These are phyloP conservation scores for Oryza australiensis DNA, from an alignment of 176 grass and related monocot species.

Conservation along the genomic window DNA sequence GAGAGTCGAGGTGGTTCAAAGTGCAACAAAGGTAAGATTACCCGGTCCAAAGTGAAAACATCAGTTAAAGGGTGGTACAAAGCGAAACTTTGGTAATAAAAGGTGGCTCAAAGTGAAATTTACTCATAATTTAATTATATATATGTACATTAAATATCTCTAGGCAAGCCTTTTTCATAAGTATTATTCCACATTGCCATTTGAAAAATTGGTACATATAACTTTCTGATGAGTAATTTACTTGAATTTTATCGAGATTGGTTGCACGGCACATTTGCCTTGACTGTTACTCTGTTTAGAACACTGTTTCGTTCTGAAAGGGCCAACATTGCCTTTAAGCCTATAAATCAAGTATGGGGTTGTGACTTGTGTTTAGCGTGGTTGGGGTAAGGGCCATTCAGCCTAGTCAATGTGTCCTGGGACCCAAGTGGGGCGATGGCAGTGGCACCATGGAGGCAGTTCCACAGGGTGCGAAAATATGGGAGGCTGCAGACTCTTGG, in stretches of 20 bases:
- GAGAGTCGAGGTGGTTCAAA: no score
- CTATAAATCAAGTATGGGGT: not conserved
- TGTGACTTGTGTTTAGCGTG: not conserved
- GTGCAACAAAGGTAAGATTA: no score
- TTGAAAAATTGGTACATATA: not conserved
- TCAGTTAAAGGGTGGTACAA: no score
- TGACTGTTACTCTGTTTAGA: not conserved
- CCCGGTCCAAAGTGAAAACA: no score
- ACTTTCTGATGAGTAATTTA: not conserved
- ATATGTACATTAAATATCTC: not conserved
- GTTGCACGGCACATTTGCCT: not conserved
- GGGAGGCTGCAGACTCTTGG: not conserved
- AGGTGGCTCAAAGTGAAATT: no score
- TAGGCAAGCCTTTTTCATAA: conserved; percentile 3
- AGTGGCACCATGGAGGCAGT: not conserved
- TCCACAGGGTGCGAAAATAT: not conserved
- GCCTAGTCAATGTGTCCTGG: not conserved
- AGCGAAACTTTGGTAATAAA: no score
- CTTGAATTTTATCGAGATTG: not conserved
- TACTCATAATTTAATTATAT: no score
- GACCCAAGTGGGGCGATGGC: not conserved
- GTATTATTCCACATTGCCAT: not conserved
- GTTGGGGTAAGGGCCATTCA: not conserved
- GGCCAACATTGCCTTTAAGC: not conserved
- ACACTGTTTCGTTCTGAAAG: not conserved